Evolutionary conservation across 1,284 basidiomycete species (phyloP), one percentile per base, ranked within the genome.

Genomic region (Coniophora puteana): DNA sequence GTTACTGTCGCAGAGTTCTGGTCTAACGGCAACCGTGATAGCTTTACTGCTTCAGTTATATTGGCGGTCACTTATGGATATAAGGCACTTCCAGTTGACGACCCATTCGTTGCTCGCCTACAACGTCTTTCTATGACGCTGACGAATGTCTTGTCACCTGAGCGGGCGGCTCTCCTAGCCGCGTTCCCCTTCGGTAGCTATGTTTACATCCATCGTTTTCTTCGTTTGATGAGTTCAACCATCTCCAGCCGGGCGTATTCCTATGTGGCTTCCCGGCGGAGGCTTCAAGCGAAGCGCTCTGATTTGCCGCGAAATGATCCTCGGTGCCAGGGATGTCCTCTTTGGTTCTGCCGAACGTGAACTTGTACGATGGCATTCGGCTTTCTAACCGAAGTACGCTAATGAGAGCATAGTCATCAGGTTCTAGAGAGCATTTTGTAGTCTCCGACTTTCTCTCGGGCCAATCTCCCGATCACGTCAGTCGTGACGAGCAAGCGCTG

Each of bases 31-130:
- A 22, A 22, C 14, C 5, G 13, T 10, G 33, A 5, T 26, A 57
- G 55, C 20, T 56, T 45, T 37, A 25, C 57, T 7, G 40, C 38
- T 5, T 51, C 55, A 5, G 35, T 54, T 18, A 43, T 58, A 41
- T 54, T 54, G 55, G 36, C 47, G 8, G 38, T 49, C 35, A 45
- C 43, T 0, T 59, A 54, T 29, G 57, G 53, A 13, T 52, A 59
- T 29, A 20, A 54, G 35, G 43, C 49, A 17, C 17, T 27, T 8
- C 42, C 48, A 1, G 42, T 31, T n/a, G 45, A 33, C 16, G 55
- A 55, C 34, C 48, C 46, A 1, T 47, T 55, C 16, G 33, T 51
- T 17, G 35, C 18, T 13, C 47, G 45, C 1, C 24, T 59, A n/a
- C 4, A 41, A 46, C 23, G 51, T 53, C 16, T 8, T 54, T 23